Percentiles rank a stretch among this genome's conserved stretches.
These are phyloP conservation scores for Lignosus rhinocerotis DNA, from an alignment of 1,284 basidiomycete genomes.

Conservation along the genomic window DNA sequence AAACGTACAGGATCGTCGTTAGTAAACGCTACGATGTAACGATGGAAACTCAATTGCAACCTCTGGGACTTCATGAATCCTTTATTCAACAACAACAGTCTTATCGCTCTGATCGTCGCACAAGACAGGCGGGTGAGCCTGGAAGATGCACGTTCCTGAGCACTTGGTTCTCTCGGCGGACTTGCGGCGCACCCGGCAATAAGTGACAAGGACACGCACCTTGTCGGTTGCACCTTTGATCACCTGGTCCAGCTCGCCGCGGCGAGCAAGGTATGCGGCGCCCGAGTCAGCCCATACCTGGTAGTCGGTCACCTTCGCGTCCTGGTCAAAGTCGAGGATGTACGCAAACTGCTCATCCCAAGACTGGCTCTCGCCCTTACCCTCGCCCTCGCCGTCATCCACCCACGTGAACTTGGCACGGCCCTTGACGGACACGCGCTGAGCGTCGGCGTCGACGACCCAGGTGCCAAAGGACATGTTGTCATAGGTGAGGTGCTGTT, in stretches of 20 bases:
- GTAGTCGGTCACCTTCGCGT: conserved; percentile 53
- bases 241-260: conserved; percentile 41
- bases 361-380: conserved; percentile 42
- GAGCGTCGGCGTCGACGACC: conserved; percentile 42
- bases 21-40: background rate
- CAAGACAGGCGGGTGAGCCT: background rate
- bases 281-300: conserved; percentile 72
- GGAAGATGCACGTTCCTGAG: conserved; percentile 9
- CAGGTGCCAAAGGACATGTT: conserved; percentile 45
- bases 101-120: conserved; percentile 17
- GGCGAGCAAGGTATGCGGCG: conserved; percentile 58
- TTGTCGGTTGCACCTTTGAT: conserved; percentile 10
- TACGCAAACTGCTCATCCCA: conserved; percentile 70
- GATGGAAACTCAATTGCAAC: too few species aligned
- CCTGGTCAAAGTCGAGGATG: conserved; percentile 60
- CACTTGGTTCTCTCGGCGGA: background rate
- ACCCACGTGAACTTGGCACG: conserved; percentile 57
- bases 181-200: background rate
- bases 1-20: background rate
- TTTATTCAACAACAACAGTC: conserved; percentile 11
- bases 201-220: conserved; percentile 11
- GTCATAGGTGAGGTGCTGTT: conserved; percentile 42
- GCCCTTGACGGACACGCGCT: conserved; percentile 56
- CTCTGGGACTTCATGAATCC: background rate
- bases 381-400: conserved; percentile 21